phyloP scores from a whole-genome alignment of 139 green algal species.

The Chlamydomonas asymmetrica region DNA sequence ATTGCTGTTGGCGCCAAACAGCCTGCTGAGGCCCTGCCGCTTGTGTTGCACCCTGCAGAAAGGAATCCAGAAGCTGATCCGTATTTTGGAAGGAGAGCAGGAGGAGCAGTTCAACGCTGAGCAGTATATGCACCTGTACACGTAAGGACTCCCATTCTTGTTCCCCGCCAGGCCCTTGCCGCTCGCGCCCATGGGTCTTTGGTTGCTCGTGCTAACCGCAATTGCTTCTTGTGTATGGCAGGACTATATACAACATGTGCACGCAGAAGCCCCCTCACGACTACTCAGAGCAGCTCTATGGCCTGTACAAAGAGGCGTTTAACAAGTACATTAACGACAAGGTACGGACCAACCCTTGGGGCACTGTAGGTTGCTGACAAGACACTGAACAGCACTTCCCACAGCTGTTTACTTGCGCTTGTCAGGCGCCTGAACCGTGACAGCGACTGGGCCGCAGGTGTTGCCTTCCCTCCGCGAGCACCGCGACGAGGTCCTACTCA shows the following conservation, averaged over 20 bases:
- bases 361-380: no score
- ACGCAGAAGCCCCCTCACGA: conserved; percentile 99
- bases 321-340: conserved; percentile 90
- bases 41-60: conserved; percentile 49
- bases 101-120: conserved; percentile 90
- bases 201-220: no score
- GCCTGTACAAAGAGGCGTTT: conserved; percentile 89
- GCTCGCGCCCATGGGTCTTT: no score
- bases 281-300: conserved; percentile 96
- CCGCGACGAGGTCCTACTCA: conserved; percentile 89
- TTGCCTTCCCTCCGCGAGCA: conserved; percentile 80
- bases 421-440: no score
- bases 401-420: no score
- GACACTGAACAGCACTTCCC: no score
- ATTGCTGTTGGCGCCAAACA: no score
- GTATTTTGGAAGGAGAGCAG: conserved; percentile 81
- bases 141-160: conserved; percentile 75
- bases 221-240: conserved; percentile 49
- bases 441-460: no score
- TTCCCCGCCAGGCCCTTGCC: no score
- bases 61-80: conserved; percentile 95
- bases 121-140: conserved; percentile 97
- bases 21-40: not conserved
- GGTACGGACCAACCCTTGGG: no score
- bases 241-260: conserved; percentile 99